phyloP scores from a whole-genome alignment of 1,139 yeast species.

The Geotrichum aggregatum region DNA sequence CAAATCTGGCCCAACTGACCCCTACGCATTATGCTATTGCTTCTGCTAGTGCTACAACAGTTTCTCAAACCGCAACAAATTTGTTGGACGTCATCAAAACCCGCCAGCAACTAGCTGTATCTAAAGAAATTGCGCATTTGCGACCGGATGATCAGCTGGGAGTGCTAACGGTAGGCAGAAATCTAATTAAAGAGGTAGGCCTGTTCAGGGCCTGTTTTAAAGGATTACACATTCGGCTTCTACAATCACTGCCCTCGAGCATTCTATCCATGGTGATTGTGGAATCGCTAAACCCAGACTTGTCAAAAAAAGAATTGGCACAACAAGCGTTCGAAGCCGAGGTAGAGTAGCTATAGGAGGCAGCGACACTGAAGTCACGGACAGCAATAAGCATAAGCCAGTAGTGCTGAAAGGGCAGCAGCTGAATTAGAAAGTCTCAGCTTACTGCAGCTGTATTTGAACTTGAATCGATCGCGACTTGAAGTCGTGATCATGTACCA shows the following conservation, averaged over 20 bases:
- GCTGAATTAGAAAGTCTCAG: too few relatives aligned
- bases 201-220: conserved; percentile 38
- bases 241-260: conserved; percentile 42
- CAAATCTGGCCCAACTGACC: conserved; percentile 23
- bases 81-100: conserved; percentile 44
- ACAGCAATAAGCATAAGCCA: too few relatives aligned
- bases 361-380: not conserved
- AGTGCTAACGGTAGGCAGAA: conserved; percentile 37
- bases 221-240: conserved; percentile 40
- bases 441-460: too few relatives aligned
- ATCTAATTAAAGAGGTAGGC: conserved; percentile 41
- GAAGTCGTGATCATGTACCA: too few relatives aligned
- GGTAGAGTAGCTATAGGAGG: conserved; percentile 3
- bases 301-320: not conserved
- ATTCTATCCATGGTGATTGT: conserved; percentile 43
- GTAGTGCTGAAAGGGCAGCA: too few relatives aligned
- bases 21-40: conserved; percentile 37
- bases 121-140: conserved; percentile 40
- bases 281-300: conserved; percentile 41
- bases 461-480: too few relatives aligned
- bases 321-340: conserved; percentile 15
- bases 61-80: conserved; percentile 42
- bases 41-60: conserved; percentile 40
- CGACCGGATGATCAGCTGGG: conserved; percentile 42
- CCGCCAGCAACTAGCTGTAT: conserved; percentile 43